Evolutionary conservation across 345 rosid genomes (phyloP).

Genomic region (Iberis pinnata): DNA sequence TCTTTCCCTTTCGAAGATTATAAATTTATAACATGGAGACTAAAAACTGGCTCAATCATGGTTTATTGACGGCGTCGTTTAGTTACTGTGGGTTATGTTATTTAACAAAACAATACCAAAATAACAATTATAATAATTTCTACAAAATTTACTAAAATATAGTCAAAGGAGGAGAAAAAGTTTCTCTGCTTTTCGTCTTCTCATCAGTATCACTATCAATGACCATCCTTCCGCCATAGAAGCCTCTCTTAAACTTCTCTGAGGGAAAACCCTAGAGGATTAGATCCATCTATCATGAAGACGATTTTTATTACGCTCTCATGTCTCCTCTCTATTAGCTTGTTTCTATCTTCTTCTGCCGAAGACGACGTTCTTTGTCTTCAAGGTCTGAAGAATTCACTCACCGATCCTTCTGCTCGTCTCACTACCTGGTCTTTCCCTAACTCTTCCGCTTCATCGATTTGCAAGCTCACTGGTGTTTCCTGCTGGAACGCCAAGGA

Average conservation of each 20-base stretch:
- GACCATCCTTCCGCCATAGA: slow-evolving; percentile 15
- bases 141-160: too few relatives aligned
- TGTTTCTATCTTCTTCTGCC: slow-evolving; percentile 7
- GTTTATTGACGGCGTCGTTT: too few relatives aligned
- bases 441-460: slow-evolving; percentile 41
- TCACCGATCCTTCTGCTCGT: slow-evolving; percentile 32
- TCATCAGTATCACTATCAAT: slow-evolving; percentile 21
- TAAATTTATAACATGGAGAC: too few relatives aligned
- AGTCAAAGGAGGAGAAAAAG: too few relatives aligned
- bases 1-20: too few relatives aligned
- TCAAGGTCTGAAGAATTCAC: slow-evolving; percentile 43
- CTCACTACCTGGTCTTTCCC: slow-evolving; percentile 42
- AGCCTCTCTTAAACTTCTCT: slow-evolving; percentile 6
- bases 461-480: slow-evolving; percentile 70
- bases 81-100: too few relatives aligned
- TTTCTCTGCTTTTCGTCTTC: not conserved
- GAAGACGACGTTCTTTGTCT: slow-evolving; percentile 56
- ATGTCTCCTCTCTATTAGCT: slow-evolving; percentile 1
- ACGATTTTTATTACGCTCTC: slow-evolving; percentile 19
- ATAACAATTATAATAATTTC: too few relatives aligned
- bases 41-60: too few relatives aligned
- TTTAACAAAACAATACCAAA: too few relatives aligned
- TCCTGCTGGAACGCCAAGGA: slow-evolving; percentile 81
- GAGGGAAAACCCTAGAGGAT: slow-evolving; percentile 6
- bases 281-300: slow-evolving; percentile 12